Evolutionary conservation across 768 basidiomycete genomes (phyloP).

Genomic region (Collybiopsis luxurians): DNA sequence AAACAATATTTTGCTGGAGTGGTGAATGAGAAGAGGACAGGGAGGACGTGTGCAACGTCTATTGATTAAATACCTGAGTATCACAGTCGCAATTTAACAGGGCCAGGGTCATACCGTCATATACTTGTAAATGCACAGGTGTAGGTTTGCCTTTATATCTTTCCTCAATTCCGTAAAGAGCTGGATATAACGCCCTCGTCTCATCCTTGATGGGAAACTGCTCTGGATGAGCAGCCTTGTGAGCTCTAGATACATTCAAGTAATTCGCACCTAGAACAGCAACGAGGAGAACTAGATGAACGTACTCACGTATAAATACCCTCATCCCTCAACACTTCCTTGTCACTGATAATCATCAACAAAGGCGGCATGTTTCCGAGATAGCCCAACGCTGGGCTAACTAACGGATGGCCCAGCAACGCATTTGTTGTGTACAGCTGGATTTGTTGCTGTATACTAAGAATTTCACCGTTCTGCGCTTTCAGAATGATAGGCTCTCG

Average conservation of each 20-base stretch:
- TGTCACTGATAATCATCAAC: constrained; percentile 80
- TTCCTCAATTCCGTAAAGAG: constrained; percentile 51
- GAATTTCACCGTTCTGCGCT: constrained; percentile 46
- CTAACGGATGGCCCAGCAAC: constrained; percentile 72
- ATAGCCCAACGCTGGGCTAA: constrained; percentile 79
- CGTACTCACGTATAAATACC: constrained; percentile 74
- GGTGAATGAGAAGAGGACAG: constrained; percentile 72
- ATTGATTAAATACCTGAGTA: too few relatives aligned
- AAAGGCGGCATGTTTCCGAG: constrained; percentile 91
- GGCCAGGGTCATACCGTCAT: constrained; percentile 64
- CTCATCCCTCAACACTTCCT: constrained; percentile 91
- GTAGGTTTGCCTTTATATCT: constrained; percentile 49
- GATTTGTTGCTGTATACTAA: constrained; percentile 65
- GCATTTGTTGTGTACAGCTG: constrained; percentile 87
- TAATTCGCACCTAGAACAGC: neutral
- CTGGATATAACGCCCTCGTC: constrained; percentile 51
- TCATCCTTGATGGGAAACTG: constrained; percentile 52
- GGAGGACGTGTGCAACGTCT: constrained; percentile 75
- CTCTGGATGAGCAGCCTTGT: constrained; percentile 86
- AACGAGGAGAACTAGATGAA: neutral
- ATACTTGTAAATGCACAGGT: constrained; percentile 88
- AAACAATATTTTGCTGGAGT: constrained; percentile 80
- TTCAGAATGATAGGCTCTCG: constrained; percentile 45
- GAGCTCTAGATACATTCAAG: constrained; percentile 51
- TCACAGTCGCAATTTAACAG: constrained; percentile 4